Conservation (phyloP, 441 rosid species). For the Mallotus repandus region DNA sequence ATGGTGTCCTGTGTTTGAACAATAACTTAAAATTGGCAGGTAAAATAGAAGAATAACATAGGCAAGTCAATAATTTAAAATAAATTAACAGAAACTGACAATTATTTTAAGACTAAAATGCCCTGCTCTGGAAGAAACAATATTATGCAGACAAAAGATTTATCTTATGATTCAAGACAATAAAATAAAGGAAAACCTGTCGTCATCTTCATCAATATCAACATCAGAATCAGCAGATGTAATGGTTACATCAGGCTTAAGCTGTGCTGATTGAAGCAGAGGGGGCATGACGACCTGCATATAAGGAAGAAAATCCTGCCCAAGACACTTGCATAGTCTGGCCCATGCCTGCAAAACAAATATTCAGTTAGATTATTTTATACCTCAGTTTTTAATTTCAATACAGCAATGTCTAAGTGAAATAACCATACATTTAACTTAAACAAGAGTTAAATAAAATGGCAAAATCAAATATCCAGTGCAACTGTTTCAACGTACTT, state of each 20-base stretch:
- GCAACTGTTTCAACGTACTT: slow-evolving; percentile 40
- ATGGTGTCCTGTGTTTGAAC: neutral
- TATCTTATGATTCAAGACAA: neutral
- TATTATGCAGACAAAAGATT: neutral
- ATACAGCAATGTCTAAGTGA: neutral
- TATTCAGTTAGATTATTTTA: neutral
- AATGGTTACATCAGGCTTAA: slow-evolving; percentile 93
- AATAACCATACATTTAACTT: slow-evolving; percentile 1
- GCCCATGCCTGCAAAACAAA: slow-evolving; percentile 76
- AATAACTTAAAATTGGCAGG: neutral
- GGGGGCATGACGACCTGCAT: slow-evolving; percentile 97
- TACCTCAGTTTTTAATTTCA: slow-evolving; percentile 6
- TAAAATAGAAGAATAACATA: neutral
- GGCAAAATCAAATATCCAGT: neutral
- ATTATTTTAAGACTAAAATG: neutral
- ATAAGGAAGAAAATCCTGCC: slow-evolving; percentile 93
- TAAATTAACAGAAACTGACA: neutral
- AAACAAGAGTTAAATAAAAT: neutral
- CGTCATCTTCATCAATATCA: slow-evolving; percentile 86
- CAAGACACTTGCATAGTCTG: slow-evolving; percentile 92
- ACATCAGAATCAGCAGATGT: slow-evolving; percentile 90
- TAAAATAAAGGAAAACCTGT: slow-evolving; percentile 41
- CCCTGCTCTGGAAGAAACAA: neutral
- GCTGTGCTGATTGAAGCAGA: slow-evolving; percentile 88
- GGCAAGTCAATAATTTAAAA: neutral